These are phyloP conservation scores for Helichrysum umbraculigerum DNA, from an alignment of 129 eudicot species.

Conservation along the genomic window DNA sequence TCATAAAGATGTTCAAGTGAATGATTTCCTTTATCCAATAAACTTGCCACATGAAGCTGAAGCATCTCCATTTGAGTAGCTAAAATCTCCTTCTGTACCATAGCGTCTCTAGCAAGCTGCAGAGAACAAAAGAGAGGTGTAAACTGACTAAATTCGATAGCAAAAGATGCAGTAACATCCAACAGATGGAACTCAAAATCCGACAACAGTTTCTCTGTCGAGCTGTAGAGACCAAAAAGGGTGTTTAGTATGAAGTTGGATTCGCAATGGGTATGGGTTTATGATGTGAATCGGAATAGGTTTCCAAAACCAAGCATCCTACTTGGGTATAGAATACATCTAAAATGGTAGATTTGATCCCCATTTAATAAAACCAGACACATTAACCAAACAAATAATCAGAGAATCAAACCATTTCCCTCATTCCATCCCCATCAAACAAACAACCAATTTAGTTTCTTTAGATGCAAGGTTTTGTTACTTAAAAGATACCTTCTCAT, in stretches of 20 bases:
- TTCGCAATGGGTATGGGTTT: too few relatives aligned
- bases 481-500: constrained; percentile 31
- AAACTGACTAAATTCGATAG: not conserved
- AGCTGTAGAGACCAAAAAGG: too few relatives aligned
- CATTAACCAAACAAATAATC: too few relatives aligned
- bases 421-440: too few relatives aligned
- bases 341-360: too few relatives aligned
- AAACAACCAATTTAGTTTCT: not conserved
- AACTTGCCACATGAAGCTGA: constrained; percentile 52
- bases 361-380: too few relatives aligned
- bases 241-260: too few relatives aligned
- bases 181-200: not conserved
- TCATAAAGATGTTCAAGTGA: constrained; percentile 59
- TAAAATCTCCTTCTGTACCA: constrained; percentile 65
- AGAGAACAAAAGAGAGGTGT: constrained; percentile 1
- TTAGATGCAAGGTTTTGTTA: not conserved
- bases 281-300: too few relatives aligned
- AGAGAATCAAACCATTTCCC: too few relatives aligned
- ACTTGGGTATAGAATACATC: too few relatives aligned
- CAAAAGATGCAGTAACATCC: not conserved
- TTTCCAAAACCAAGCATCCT: too few relatives aligned
- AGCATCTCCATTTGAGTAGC: constrained; percentile 70
- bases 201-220: too few relatives aligned
- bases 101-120: constrained; percentile 71
- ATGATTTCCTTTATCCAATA: constrained; percentile 59